Evolutionary conservation across 805 yeast species (phyloP).

Genomic region (Saccharomycopsis capsularis): DNA sequence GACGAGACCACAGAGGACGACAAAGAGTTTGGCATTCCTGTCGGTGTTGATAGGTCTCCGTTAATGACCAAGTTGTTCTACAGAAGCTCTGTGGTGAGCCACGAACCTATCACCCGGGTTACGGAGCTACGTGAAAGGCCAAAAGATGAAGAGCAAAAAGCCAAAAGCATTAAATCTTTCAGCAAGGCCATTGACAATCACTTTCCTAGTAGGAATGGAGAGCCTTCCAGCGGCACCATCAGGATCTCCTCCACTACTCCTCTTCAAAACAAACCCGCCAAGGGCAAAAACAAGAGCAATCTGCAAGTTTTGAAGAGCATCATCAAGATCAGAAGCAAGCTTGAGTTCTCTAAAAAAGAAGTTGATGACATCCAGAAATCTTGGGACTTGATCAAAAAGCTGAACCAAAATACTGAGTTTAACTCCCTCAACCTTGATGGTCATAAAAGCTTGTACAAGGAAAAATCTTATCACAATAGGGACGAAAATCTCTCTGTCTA

Average conservation of each 20-base stretch:
- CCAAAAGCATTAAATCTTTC: background rate
- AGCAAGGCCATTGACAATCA: constrained; percentile 8
- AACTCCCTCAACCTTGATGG: background rate
- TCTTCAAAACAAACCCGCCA: no score
- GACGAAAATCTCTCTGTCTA: constrained; percentile 12
- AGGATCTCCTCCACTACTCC: no score
- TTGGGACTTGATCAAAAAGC: constrained; percentile 12
- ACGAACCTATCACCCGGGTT: no score
- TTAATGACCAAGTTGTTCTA: background rate
- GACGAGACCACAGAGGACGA: background rate
- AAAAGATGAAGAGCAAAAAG: background rate
- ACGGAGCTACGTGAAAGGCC: no score
- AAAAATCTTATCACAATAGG: background rate
- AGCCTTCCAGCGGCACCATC: background rate
- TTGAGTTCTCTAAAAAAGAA: constrained; percentile 7
- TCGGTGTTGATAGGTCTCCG: constrained; percentile 13
- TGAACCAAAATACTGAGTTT: background rate
- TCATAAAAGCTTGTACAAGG: background rate
- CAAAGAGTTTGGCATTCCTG: constrained; percentile 7
- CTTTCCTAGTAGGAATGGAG: constrained; percentile 5
- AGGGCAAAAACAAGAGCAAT: background rate
- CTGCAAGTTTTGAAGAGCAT: constrained; percentile 9
- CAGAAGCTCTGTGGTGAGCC: background rate
- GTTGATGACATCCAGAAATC: constrained; percentile 6
- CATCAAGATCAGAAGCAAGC: constrained; percentile 15